Conservation (phyloP, 2,329 filamentous ascomycete genomes). For the Ambrosiella beaveri region DNA sequence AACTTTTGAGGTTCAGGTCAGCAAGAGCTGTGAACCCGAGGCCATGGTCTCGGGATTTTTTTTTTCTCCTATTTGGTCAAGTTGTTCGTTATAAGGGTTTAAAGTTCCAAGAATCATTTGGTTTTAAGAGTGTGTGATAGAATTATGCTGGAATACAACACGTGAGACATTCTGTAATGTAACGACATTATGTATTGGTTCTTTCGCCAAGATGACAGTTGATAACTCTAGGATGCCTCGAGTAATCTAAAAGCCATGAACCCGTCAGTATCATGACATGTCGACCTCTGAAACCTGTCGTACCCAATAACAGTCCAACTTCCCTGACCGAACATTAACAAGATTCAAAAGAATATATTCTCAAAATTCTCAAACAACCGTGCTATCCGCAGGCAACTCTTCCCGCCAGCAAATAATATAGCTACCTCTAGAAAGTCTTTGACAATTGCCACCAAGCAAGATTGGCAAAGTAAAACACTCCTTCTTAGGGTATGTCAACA, state of each 20-base stretch:
- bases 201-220: background rate
- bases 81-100: background rate
- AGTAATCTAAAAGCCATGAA: background rate
- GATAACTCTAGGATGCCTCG: background rate
- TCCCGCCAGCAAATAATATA: background rate
- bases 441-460: background rate
- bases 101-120: background rate
- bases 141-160: no score
- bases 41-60: constrained; percentile 4
- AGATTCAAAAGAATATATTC: background rate
- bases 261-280: background rate
- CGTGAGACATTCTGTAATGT: no score
- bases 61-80: background rate
- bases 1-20: background rate
- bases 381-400: background rate
- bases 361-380: background rate
- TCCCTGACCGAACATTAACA: background rate
- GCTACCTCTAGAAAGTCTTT: background rate
- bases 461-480: no score
- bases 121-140: background rate
- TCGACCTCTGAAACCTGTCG: background rate
- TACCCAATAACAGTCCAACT: background rate
- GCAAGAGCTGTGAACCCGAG: background rate
- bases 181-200: background rate
- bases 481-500: no score